These are phyloP conservation scores for Tylopilus sp. DNA, from an alignment of 768 basidiomycete genomes.

Conservation along the genomic window DNA sequence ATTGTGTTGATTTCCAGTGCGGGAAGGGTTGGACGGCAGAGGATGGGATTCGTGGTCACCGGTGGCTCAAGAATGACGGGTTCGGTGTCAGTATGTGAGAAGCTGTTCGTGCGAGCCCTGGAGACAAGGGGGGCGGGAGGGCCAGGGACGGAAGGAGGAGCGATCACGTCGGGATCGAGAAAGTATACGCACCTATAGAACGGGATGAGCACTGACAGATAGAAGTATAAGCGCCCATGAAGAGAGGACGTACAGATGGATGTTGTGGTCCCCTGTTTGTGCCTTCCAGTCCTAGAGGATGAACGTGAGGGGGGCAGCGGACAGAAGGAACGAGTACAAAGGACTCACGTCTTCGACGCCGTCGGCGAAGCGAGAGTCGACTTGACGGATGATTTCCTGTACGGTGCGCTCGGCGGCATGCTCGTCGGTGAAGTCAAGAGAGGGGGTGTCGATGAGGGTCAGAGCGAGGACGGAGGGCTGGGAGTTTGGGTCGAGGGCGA, in stretches of 20 bases:
- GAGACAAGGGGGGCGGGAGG: slow-evolving; percentile 66
- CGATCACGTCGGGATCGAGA: slow-evolving; percentile 78
- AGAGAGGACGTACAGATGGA: slow-evolving; percentile 63
- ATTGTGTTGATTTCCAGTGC: slow-evolving; percentile 71
- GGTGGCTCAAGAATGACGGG: slow-evolving; percentile 81
- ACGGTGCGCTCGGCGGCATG: slow-evolving; percentile 59
- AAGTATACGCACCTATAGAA: slow-evolving; percentile 76
- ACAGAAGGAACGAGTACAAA: slow-evolving; percentile 18
- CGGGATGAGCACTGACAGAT: slow-evolving; percentile 18
- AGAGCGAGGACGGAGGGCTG: slow-evolving; percentile 53
- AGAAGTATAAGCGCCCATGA: slow-evolving; percentile 29
- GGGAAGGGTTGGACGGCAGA: slow-evolving; percentile 66
- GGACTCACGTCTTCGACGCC: slow-evolving; percentile 73
- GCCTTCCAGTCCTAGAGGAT: slow-evolving; percentile 64
- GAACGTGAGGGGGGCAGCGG: slow-evolving; percentile 17
- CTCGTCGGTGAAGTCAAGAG: slow-evolving; percentile 71
- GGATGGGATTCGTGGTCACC: slow-evolving; percentile 65
- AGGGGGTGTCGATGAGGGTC: slow-evolving; percentile 79
- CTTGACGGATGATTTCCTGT: slow-evolving; percentile 63
- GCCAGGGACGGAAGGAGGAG: slow-evolving; percentile 64
- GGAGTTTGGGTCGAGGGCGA: slow-evolving; percentile 47
- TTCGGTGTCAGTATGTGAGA: slow-evolving; percentile 68
- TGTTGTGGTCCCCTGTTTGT: slow-evolving; percentile 68
- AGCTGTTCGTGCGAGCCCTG: slow-evolving; percentile 66
- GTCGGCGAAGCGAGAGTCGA: slow-evolving; percentile 71